phyloP scores from a whole-genome alignment of 2,329 filamentous ascomycete species.

The Ophiosphaerella herpotricha region DNA sequence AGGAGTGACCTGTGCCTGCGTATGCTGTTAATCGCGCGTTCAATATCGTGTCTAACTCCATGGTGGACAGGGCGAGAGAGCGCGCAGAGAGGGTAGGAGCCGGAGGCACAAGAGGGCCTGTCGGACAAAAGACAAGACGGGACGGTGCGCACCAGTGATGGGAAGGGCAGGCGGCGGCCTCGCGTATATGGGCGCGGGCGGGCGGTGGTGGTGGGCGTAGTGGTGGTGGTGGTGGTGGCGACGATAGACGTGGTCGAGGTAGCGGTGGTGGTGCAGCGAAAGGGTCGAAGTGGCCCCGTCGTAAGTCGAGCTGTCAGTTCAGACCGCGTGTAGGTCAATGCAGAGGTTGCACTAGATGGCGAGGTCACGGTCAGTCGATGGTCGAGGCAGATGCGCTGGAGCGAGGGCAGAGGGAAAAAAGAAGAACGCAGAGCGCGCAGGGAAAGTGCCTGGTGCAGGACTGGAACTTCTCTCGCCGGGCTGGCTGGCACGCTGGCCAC shows the following conservation, averaged over 20 bases:
- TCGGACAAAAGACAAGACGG: constrained; percentile 33
- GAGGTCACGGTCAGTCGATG: constrained; percentile 34
- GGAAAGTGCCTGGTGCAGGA: constrained; percentile 2
- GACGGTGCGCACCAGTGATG: constrained; percentile 40
- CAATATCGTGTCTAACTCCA: constrained; percentile 50
- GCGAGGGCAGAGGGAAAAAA: constrained; percentile 1
- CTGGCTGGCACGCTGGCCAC: constrained; percentile 37
- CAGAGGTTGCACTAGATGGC: constrained; percentile 41
- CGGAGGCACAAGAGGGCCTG: constrained; percentile 13
- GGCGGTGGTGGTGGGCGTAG: constrained; percentile 20
- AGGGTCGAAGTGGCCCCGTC: constrained; percentile 7
- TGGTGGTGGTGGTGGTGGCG: constrained; percentile 27
- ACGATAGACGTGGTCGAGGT: constrained; percentile 18
- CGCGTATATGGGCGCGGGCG: constrained; percentile 29
- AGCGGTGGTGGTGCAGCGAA: constrained; percentile 31
- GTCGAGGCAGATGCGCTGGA: constrained; percentile 11
- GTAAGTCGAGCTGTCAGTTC: constrained; percentile 33
- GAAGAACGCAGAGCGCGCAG: constrained; percentile 25
- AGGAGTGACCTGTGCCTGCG: constrained; percentile 42
- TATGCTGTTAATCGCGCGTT: constrained; percentile 49
- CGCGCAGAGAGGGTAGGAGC: constrained; percentile 19
- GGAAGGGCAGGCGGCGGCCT: constrained; percentile 30
- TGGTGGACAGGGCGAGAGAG: constrained; percentile 25
- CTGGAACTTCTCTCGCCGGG: constrained; percentile 7
- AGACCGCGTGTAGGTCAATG: constrained; percentile 48